Evolutionary conservation across 179 eudicot species (phyloP).

Genomic region (Amaranthus tricolor): DNA sequence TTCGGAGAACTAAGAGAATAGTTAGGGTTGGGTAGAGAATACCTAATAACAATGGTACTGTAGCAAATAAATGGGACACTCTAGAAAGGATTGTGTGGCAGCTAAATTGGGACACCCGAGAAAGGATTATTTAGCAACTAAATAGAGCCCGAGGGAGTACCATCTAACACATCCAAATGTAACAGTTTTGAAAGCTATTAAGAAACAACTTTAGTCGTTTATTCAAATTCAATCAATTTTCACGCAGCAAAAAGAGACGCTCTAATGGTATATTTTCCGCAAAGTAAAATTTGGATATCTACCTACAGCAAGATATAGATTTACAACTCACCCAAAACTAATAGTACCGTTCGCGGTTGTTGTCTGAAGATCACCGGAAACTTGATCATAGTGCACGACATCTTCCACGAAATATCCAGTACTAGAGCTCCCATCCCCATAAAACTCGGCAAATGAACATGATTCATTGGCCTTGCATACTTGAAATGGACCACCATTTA

Average conservation of each 20-base stretch:
- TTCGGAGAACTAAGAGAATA: too few relatives aligned
- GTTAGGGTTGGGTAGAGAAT: too few relatives aligned
- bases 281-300: neutral
- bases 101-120: too few relatives aligned
- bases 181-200: neutral
- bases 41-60: too few relatives aligned
- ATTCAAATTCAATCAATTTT: neutral
- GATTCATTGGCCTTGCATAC: constrained; percentile 39
- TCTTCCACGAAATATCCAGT: constrained; percentile 45
- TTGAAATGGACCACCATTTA: constrained; percentile 43
- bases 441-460: constrained; percentile 41
- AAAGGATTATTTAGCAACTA: too few relatives aligned
- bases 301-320: constrained; percentile 14
- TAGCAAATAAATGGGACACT: too few relatives aligned
- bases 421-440: constrained; percentile 47
- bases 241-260: neutral
- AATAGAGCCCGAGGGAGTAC: too few relatives aligned
- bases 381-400: constrained; percentile 45
- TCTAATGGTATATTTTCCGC: neutral
- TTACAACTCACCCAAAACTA: constrained; percentile 37
- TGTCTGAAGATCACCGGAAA: constrained; percentile 47
- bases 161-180: constrained; percentile 6
- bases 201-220: neutral
- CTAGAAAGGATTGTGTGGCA: too few relatives aligned
- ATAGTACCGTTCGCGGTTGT: constrained; percentile 41